Evolutionary conservation across 83 land plant genomes (phyloP).

Genomic region (Larix sibirica): DNA sequence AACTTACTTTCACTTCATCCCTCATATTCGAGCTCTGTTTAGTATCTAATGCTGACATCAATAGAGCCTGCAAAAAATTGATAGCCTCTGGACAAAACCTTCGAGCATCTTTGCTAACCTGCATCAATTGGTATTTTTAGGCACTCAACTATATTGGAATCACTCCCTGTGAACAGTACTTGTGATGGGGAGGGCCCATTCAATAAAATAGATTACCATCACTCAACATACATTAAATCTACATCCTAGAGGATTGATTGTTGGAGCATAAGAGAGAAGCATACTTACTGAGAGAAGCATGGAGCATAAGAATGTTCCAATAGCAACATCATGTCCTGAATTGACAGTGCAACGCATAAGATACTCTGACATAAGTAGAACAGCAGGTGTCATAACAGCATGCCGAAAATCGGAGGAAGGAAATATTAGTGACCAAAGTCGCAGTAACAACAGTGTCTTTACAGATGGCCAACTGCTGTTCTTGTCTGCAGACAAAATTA

Average conservation of each 20-base stretch:
- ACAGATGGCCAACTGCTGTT: conserved; percentile 82
- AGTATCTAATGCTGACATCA: conserved; percentile 52
- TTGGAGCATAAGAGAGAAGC: too few species aligned
- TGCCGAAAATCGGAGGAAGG: conserved; percentile 97
- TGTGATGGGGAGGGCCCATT: too few species aligned
- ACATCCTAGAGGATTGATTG: too few species aligned
- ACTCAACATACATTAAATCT: too few species aligned
- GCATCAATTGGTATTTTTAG: conserved; percentile 5
- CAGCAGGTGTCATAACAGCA: conserved; percentile 86
- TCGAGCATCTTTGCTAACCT: conserved; percentile 58
- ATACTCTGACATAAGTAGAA: conserved; percentile 84
- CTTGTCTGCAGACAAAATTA: conserved; percentile 42
- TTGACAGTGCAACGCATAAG: conserved; percentile 83
- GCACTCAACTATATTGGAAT: background rate
- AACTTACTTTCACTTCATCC: conserved; percentile 4
- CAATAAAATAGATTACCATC: too few species aligned
- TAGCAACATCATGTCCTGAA: conserved; percentile 71
- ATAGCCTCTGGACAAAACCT: conserved; percentile 90
- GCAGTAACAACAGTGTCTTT: conserved; percentile 71
- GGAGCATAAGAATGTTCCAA: conserved; percentile 89
- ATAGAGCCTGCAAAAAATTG: conserved; percentile 56
- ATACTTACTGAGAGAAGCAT: conserved; percentile 75
- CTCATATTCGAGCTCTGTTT: conserved; percentile 14
- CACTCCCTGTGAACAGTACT: too few species aligned
- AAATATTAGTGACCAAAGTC: conserved; percentile 86